phyloP scores from a whole-genome alignment of 768 basidiomycete species.

The Kwoniella europaea region DNA sequence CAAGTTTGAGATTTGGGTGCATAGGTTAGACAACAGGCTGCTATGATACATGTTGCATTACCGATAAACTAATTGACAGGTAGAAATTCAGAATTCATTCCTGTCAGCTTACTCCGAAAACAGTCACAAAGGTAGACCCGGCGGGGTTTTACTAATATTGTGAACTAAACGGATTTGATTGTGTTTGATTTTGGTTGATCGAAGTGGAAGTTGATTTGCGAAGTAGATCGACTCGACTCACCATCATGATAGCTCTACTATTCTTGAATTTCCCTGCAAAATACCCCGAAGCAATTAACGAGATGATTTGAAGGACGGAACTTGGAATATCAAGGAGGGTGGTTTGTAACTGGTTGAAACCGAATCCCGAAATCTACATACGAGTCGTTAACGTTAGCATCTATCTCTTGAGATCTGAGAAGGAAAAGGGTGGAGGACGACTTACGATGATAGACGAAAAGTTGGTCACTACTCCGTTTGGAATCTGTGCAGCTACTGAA shows the following conservation, averaged over 20 bases:
- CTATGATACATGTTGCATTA: slow-evolving; percentile 58
- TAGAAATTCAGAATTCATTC: neutral
- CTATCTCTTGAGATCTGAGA: slow-evolving; percentile 8
- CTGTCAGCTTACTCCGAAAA: no score
- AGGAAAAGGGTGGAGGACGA: neutral
- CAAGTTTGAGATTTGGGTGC: slow-evolving; percentile 51
- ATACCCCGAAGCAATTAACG: slow-evolving; percentile 39
- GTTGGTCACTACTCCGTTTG: slow-evolving; percentile 52
- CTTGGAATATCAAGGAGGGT: slow-evolving; percentile 46
- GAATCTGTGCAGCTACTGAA: slow-evolving; percentile 58
- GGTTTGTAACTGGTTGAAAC: slow-evolving; percentile 44
- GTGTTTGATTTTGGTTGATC: neutral
- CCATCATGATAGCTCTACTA: slow-evolving; percentile 36
- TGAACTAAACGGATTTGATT: no score
- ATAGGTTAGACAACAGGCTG: slow-evolving; percentile 54
- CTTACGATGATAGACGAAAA: slow-evolving; percentile 43
- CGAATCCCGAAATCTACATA: slow-evolving; percentile 32
- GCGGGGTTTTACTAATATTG: no score
- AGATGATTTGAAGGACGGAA: slow-evolving; percentile 40
- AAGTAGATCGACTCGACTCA: neutral
- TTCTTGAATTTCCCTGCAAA: slow-evolving; percentile 42
- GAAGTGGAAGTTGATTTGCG: neutral
- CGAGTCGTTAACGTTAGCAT: no score
- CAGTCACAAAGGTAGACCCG: no score
- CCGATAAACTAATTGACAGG: slow-evolving; percentile 20